Conservation (phyloP, 163 green algal genomes). For the Chlamydomonas reinhardtii region DNA sequence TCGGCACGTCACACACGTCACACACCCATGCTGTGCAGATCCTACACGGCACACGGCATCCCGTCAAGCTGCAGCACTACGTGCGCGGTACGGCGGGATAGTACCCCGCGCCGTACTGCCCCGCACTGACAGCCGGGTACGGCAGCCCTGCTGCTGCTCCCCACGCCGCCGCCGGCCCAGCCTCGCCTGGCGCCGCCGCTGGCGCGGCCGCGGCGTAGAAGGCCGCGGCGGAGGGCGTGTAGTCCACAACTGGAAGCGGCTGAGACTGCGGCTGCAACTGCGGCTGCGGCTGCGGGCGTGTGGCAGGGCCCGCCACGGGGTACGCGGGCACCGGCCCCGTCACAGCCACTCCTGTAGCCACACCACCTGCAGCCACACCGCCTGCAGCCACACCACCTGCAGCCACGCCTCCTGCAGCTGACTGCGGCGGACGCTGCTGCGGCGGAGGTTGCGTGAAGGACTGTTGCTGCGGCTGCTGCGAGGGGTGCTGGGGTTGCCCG, state of each 20-base stretch:
- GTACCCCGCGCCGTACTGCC: slow-evolving; percentile 17
- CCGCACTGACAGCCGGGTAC: slow-evolving; percentile 16
- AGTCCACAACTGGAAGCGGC: not conserved
- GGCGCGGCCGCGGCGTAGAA: not conserved
- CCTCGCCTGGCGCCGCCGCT: not conserved
- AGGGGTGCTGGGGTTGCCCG: not conserved
- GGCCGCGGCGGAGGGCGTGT: not conserved
- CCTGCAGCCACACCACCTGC: not conserved
- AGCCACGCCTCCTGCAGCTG: too few species aligned
- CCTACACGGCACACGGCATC: too few species aligned
- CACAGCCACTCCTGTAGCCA: not conserved
- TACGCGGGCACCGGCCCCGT: not conserved
- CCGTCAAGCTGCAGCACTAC: not conserved
- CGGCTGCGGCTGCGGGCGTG: too few species aligned
- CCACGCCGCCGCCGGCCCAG: not conserved
- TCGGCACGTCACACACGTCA: too few species aligned
- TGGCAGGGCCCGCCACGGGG: too few species aligned
- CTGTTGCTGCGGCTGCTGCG: not conserved
- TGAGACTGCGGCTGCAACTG: not conserved
- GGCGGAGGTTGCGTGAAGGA: too few species aligned
- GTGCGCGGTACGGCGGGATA: slow-evolving; percentile 9
- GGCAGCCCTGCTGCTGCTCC: not conserved
- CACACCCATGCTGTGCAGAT: too few species aligned
- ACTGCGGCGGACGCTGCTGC: too few species aligned
- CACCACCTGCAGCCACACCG: not conserved